These are phyloP conservation scores for Suillus sp. DNA, from an alignment of 768 basidiomycete species.

Conservation along the genomic window DNA sequence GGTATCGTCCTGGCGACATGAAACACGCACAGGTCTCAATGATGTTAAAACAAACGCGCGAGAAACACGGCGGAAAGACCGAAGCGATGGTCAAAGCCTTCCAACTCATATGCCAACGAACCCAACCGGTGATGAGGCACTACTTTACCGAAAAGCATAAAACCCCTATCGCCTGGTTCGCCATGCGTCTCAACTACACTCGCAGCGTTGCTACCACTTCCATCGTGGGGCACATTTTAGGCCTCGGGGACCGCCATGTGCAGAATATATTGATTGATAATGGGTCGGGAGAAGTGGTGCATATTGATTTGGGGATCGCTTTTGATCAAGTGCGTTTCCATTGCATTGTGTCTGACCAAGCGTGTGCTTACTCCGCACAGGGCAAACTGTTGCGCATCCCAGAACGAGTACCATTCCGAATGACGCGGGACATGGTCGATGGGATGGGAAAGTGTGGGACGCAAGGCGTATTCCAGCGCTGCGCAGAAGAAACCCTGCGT, in stretches of 20 bases:
- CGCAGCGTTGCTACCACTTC: slow-evolving; percentile 93
- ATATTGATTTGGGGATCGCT: slow-evolving; percentile 95
- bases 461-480: slow-evolving; percentile 92
- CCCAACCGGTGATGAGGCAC: slow-evolving; percentile 90
- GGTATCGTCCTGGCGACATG: slow-evolving; percentile 68
- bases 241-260: slow-evolving; percentile 89
- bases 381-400: slow-evolving; percentile 79
- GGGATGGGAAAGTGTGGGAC: slow-evolving; percentile 90
- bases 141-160: slow-evolving; percentile 92
- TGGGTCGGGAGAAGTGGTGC: slow-evolving; percentile 81
- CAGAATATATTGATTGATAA: slow-evolving; percentile 92
- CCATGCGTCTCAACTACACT: slow-evolving; percentile 85
- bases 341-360: not conserved
- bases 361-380: slow-evolving; percentile 39
- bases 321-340: slow-evolving; percentile 79
- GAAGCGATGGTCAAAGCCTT: slow-evolving; percentile 40
- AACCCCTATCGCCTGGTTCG: slow-evolving; percentile 88
- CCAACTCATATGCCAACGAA: slow-evolving; percentile 42
- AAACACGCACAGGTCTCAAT: slow-evolving; percentile 33
- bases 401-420: slow-evolving; percentile 91
- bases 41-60: slow-evolving; percentile 36
- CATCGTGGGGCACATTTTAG: slow-evolving; percentile 91
- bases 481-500: slow-evolving; percentile 91
- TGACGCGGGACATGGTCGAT: slow-evolving; percentile 93
- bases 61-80: slow-evolving; percentile 30